Base-by-base conservation (phyloP, 192 early-diverging fungal genomes). In the Radiomyces spectabilis region DNA sequence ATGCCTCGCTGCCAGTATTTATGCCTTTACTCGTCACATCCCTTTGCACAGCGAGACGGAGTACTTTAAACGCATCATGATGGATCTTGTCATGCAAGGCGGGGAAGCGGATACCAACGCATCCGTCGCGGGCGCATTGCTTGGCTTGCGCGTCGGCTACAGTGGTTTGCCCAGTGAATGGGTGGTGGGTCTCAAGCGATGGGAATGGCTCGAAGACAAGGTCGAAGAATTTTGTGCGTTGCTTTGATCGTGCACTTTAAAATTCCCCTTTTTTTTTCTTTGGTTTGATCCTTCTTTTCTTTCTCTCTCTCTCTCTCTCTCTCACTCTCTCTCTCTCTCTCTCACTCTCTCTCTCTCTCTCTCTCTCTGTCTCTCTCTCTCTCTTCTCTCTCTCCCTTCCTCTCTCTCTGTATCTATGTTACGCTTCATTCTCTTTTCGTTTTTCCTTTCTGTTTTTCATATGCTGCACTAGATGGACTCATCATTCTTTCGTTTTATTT, bases 101-200 rank as follows among this genome's bases (percentile, higher is more conserved):
- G 67, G 67, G 2, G 60, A 59, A 27, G 67, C 67, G 0, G 67
- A 69, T 29, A 53, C 56, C 15, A 69, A 69, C 45, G 67, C 60
- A 1, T 45, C 67, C 9, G 61, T 69, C 5, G 49, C 57, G 13
- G 67, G 59, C 26, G 60, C 61, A n/a, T 32, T 69, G 38, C 38
- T 69, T 8, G 67, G 67, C 7, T 43, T 57, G 10, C 42, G 67
- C 10, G 50, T 69, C 6, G 67, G 67, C 5, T 69, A 63, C 13
- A 49, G 41, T 12, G 29, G 42, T 22, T 41, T 69, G 4, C 67
- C 67, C 8, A 59, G 33, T 21, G 67, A 69, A 39, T 69, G 67
- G 67, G 60, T 69, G 7, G 67, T 63, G 2, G 67, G 67, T 26
- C 39, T 69, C 25, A 62, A 59, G 40, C 55, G 59, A 3, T 63